Percentiles rank a stretch among this genome's conserved stretches.
These are phyloP conservation scores for Penicillium bovifimosum DNA, from an alignment of 495 filamentous ascomycete genomes.

Conservation along the genomic window DNA sequence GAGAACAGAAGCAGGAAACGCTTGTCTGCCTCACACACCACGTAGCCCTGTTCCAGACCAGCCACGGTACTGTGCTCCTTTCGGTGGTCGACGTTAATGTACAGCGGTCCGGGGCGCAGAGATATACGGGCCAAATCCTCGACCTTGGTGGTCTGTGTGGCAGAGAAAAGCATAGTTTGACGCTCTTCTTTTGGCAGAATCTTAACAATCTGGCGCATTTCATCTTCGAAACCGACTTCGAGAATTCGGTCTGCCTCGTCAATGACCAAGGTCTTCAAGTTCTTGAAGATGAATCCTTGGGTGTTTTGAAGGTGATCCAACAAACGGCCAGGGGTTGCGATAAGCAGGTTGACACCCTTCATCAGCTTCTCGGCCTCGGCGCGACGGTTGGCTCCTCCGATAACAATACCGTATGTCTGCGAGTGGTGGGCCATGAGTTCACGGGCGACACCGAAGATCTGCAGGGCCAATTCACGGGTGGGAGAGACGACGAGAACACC, in stretches of 20 bases:
- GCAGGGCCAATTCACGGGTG: constrained; percentile 79
- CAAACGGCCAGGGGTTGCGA: constrained; percentile 88
- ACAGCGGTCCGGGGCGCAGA: constrained; percentile 82
- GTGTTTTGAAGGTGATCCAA: constrained; percentile 96
- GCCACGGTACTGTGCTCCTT: constrained; percentile 84
- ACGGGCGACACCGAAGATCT: constrained; percentile 92
- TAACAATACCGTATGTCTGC: constrained; percentile 93
- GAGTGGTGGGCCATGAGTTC: constrained; percentile 84
- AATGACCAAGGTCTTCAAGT: constrained; percentile 80
- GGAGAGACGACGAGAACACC: constrained; percentile 73
- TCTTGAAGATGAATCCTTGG: constrained; percentile 87
- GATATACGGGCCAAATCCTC: constrained; percentile 95
- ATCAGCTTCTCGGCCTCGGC: constrained; percentile 90
- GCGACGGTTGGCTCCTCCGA: constrained; percentile 86
- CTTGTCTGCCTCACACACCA: constrained; percentile 87
- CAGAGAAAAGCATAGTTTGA: constrained; percentile 96
- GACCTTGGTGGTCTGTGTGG: constrained; percentile 97
- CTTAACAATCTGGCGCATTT: constrained; percentile 96
- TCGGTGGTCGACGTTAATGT: constrained; percentile 84
- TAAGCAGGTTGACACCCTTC: constrained; percentile 90
- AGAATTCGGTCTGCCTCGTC: constrained; percentile 90
- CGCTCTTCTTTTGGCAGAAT: constrained; percentile 84
- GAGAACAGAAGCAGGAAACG: constrained; percentile 93
- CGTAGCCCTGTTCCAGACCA: constrained; percentile 91
- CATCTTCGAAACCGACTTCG: constrained; percentile 97